Conservation (phyloP, 306 rosid species). For the Clitoria ternatea region DNA sequence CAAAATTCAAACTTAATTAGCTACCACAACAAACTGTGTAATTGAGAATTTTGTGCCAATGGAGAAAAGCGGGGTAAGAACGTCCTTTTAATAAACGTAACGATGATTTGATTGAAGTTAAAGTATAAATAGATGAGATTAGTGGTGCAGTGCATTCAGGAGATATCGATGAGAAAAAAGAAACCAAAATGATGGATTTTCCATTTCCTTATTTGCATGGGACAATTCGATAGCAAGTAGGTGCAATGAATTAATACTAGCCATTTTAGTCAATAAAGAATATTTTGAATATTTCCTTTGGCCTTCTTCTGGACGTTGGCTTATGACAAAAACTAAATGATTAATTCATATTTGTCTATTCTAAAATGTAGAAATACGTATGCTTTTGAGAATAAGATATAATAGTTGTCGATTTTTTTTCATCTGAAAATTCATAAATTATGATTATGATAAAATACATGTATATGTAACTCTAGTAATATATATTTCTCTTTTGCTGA, state of each 20-base stretch:
- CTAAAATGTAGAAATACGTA: no score
- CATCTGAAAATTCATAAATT: no score
- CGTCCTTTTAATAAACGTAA: not conserved
- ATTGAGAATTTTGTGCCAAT: not conserved
- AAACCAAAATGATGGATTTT: constrained; percentile 10
- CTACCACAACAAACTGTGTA: not conserved
- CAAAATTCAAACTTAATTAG: not conserved
- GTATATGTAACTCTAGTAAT: no score
- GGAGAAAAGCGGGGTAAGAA: not conserved
- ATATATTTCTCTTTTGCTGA: no score
- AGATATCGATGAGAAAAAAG: not conserved
- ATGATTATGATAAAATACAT: no score
- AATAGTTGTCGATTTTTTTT: no score
- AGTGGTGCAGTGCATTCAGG: not conserved
- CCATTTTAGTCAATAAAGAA: constrained; percentile 9
- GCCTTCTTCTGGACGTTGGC: not conserved
- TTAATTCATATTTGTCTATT: not conserved
- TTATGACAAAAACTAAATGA: not conserved
- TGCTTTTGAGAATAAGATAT: no score
- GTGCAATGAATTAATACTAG: not conserved
- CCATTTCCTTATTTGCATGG: constrained; percentile 13
- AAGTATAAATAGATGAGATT: not conserved
- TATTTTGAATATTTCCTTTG: not conserved
- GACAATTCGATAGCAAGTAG: constrained; percentile 3
- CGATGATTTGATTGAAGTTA: not conserved